Conservation (phyloP, 2,329 filamentous ascomycete genomes). For the Claviceps maximensis region DNA sequence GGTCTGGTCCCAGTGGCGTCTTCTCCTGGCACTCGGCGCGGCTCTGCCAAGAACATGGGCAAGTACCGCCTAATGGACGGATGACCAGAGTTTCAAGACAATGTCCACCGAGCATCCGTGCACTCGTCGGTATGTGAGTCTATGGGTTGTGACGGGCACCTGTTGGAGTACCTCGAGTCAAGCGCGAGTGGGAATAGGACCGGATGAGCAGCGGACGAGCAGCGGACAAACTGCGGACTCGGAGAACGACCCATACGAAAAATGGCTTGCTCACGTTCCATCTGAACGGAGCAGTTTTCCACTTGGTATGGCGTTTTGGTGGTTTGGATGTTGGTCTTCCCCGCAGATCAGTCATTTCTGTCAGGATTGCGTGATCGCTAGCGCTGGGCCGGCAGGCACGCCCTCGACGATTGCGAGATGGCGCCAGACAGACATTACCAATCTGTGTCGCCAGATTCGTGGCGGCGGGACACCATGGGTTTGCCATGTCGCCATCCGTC, state of each 20-base stretch:
- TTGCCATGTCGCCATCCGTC: conserved; percentile 7
- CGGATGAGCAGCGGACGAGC: too few relatives aligned
- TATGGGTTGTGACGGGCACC: background rate
- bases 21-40: background rate
- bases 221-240: background rate
- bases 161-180: background rate
- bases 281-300: background rate
- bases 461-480: background rate
- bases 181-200: background rate
- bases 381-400: conserved; percentile 8
- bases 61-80: background rate
- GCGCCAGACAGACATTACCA: conserved; percentile 11
- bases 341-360: conserved; percentile 13
- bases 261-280: background rate
- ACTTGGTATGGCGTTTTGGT: background rate
- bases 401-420: conserved; percentile 11
- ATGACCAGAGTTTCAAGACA: background rate
- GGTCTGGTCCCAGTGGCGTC: background rate
- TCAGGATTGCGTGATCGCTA: conserved; percentile 24
- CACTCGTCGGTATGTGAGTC: background rate
- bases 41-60: background rate
- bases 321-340: conserved; percentile 7
- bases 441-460: conserved; percentile 11
- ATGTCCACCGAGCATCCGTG: background rate
- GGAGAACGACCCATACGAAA: background rate